Evolutionary conservation across 1,139 yeast species (phyloP), one percentile per base, ranked within the genome.

Genomic region (Candida freyschussii): DNA sequence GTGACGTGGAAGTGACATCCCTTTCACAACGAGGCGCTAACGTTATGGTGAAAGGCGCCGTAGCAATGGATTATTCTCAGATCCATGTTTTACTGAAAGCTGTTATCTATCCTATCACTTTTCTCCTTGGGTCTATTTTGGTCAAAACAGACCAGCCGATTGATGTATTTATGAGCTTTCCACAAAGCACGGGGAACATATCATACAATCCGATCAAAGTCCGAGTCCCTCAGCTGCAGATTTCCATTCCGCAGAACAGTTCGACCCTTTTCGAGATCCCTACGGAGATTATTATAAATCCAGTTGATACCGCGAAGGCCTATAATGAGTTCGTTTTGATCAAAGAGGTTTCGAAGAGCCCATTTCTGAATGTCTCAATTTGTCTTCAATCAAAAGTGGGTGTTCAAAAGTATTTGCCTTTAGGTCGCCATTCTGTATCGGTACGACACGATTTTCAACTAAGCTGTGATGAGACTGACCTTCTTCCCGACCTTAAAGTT

Each of bases 21-120:
- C 17, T 40, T n/a, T 39, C 44, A 3, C 38, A 36, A 2, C 11
- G 30, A 5, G 52, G 52, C 2, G 10, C 43, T 13, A 29, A 23
- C 7, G 29, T 37, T 9, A 22, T 10, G n/a, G 26, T 43, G 4
- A 24, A 32, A 4, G 40, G 38, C 3, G 17, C 39, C 1, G 17
- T 45, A 12, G 21, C 26, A 7, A 40, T 47, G 30, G 40, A 47
- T 16, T 47, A 46, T 30, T 30, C 42, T 2, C 21, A 29, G 5
- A 29, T 40, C 7, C 13, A 24, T 14, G 35, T 36, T 40, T 28
- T 38, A 24, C 27, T 29, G 15, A 34, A 20, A 19, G n/a, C 24
- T 2, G 10, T 43, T 4, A 30, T 21, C 32, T 27, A 28, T 15
- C 43, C 45, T 0, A 4, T 31, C 3, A 24, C 32, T n/a, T 21